Evolutionary conservation across 1,284 basidiomycete species (phyloP).

Genomic region (Coniophora puteana): DNA sequence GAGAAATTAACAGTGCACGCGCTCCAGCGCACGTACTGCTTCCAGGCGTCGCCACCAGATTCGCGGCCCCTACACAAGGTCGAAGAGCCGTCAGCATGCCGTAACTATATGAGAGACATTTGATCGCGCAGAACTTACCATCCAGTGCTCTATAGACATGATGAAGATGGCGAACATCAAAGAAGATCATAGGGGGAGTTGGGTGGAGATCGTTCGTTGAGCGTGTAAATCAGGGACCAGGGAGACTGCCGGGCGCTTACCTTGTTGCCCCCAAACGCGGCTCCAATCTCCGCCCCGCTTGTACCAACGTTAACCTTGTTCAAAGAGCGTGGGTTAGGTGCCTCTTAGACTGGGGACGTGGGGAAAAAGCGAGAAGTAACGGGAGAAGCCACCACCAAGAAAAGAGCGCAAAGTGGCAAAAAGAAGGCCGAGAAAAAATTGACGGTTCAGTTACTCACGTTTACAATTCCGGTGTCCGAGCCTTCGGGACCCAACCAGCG

Average conservation of each 20-base stretch:
- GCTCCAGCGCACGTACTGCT: slow-evolving; percentile 87
- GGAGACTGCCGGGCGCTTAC: slow-evolving; percentile 44
- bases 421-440: slow-evolving; percentile 5
- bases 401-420: slow-evolving; percentile 2
- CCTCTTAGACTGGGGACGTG: slow-evolving; percentile 6
- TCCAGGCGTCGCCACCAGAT: slow-evolving; percentile 96
- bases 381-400: slow-evolving; percentile 12
- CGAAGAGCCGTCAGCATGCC: slow-evolving; percentile 15
- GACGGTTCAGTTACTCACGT: slow-evolving; percentile 45
- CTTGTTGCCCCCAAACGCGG: slow-evolving; percentile 94
- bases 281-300: slow-evolving; percentile 91
- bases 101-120: slow-evolving; percentile 1
- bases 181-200: slow-evolving; percentile 2
- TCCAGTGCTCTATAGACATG: slow-evolving; percentile 62
- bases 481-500: slow-evolving; percentile 91
- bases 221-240: slow-evolving; percentile 11
- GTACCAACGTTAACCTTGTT: slow-evolving; percentile 86
- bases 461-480: slow-evolving; percentile 84
- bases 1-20: slow-evolving; percentile 94
- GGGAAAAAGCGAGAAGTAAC: slow-evolving; percentile 5
- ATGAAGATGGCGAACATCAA: no score
- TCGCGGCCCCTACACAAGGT: slow-evolving; percentile 81
- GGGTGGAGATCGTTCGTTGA: no score
- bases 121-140: slow-evolving; percentile 46
- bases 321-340: slow-evolving; percentile 8